phyloP scores from a whole-genome alignment of 179 eudicot genomes.

The Camellia oleifera region DNA sequence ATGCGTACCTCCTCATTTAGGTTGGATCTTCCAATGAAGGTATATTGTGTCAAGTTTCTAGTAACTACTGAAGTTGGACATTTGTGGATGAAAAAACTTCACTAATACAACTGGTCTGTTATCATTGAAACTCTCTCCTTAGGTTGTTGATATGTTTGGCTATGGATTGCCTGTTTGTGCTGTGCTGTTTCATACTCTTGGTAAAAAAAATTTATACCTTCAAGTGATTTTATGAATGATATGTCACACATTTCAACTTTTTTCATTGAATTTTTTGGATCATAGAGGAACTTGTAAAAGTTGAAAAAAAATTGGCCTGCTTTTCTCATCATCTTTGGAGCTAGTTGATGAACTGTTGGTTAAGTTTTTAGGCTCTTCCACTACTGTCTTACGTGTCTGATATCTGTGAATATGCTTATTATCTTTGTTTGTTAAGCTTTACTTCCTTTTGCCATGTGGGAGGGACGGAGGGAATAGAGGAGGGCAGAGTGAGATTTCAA shows the following conservation, averaged over 20 bases:
- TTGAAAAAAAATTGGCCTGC: slow-evolving; percentile 78
- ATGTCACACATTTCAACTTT: neutral
- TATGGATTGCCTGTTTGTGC: slow-evolving; percentile 99
- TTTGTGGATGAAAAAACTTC: neutral
- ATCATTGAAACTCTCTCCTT: slow-evolving; percentile 11
- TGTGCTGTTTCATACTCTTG: slow-evolving; percentile 98
- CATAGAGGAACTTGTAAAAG: slow-evolving; percentile 92
- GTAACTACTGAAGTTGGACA: neutral
- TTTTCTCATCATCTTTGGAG: slow-evolving; percentile 93
- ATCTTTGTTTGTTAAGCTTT: neutral
- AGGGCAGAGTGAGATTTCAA: neutral
- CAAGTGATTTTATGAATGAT: neutral
- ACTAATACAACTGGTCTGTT: neutral
- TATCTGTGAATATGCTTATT: neutral
- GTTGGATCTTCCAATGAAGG: slow-evolving; percentile 99
- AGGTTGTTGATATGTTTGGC: slow-evolving; percentile 99
- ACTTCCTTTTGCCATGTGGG: neutral
- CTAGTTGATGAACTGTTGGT: slow-evolving; percentile 90
- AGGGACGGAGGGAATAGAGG: neutral
- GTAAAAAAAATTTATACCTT: slow-evolving; percentile 34
- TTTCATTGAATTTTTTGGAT: slow-evolving; percentile 31
- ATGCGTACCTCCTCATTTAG: slow-evolving; percentile 98
- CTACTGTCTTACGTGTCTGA: neutral
- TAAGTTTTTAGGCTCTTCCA: slow-evolving; percentile 28
- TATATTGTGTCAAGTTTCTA: slow-evolving; percentile 21